Evolutionary conservation across 768 basidiomycete genomes (phyloP), one percentile per base, ranked within the genome.

Genomic region (Xanthoconium stramineum): DNA sequence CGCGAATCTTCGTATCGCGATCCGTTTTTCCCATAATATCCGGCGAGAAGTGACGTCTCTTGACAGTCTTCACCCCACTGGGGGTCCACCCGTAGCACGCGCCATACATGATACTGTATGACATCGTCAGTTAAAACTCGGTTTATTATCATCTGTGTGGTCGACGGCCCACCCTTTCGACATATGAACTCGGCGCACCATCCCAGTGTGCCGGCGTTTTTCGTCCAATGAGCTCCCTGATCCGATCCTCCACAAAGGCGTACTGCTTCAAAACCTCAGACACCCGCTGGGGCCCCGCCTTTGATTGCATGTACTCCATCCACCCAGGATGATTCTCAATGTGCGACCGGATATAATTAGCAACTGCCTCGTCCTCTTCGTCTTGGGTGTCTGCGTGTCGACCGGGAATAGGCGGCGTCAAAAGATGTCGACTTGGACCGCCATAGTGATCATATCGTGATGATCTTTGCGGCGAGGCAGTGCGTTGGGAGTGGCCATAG

Each of bases 1-100:
- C 75, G 71, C 28, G 75, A 61, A 58, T 87, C 80, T 65, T 78
- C 76, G 52, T 69, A 72, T 30, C 78, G 77, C 28, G 66, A 69
- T 7, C 85, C 86, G 10, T 76, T 68, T 30, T 78, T 76, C 3
- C 88, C 88, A 61, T 88, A 89, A 50, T 80, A 69, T 17, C 63
- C 66, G 40, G 86, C 68, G 37, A 89, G 78, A 11, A 53, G 46
- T 47, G 83, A 67, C 7, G 79, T 82, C 60, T 83, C 83, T 15
- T 70, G 69, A 65, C 82, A 83, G 30, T 76, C 75, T 11, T 74
- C 64, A 3, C 77, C 75, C 74, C 78, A 84, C 28, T 67, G 65
- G 6, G 70, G 63, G 35, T 65, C 60, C 36, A 85, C 64, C 19
- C 73, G 72, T 48, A 89, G 71, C 9, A 82, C 83, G 38, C 66